Percentiles rank a stretch among this genome's conserved stretches.
phyloP scores from a whole-genome alignment of 2,329 filamentous ascomycete species.

The Ceratocystis alfenasii region DNA sequence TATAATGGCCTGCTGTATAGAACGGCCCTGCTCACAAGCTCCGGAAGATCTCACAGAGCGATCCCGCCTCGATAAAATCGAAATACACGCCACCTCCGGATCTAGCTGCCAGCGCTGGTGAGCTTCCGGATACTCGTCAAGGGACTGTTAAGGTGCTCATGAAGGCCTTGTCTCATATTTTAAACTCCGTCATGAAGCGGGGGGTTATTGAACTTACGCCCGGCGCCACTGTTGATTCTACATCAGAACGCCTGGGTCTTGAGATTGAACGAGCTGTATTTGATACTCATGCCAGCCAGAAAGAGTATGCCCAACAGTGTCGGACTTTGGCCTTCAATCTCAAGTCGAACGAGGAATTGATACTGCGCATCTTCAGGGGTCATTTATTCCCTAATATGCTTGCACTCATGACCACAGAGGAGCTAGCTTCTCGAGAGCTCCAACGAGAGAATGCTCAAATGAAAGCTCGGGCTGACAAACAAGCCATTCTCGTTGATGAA shows the following conservation, averaged over 20 bases:
- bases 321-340: conserved; percentile 74
- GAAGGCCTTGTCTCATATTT: conserved; percentile 54
- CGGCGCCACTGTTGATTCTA: conserved; percentile 49
- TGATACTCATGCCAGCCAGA: conserved; percentile 41
- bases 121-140: conserved; percentile 52
- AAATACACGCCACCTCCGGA: conserved; percentile 42
- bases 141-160: conserved; percentile 58
- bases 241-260: conserved; percentile 60
- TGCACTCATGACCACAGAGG: conserved; percentile 76
- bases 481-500: conserved; percentile 70
- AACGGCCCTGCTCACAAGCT: conserved; percentile 33
- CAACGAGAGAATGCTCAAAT: conserved; percentile 66
- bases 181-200: conserved; percentile 55
- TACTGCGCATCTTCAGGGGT: conserved; percentile 60
- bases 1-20: conserved; percentile 28
- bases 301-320: conserved; percentile 50
- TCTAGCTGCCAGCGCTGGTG: conserved; percentile 39
- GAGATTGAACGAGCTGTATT: conserved; percentile 65
- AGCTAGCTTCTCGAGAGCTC: conserved; percentile 84
- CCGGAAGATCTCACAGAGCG: conserved; percentile 44
- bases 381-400: conserved; percentile 62
- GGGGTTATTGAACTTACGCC: conserved; percentile 51
- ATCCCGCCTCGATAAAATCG: conserved; percentile 30
- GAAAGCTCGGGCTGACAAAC: conserved; percentile 66
- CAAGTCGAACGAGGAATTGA: conserved; percentile 73